A percentile compares a stretch with the other conserved stretches of the same genome.
Evolutionary conservation across 176 grass and related monocot genomes (phyloP).

Genomic region (Typha latifolia): DNA sequence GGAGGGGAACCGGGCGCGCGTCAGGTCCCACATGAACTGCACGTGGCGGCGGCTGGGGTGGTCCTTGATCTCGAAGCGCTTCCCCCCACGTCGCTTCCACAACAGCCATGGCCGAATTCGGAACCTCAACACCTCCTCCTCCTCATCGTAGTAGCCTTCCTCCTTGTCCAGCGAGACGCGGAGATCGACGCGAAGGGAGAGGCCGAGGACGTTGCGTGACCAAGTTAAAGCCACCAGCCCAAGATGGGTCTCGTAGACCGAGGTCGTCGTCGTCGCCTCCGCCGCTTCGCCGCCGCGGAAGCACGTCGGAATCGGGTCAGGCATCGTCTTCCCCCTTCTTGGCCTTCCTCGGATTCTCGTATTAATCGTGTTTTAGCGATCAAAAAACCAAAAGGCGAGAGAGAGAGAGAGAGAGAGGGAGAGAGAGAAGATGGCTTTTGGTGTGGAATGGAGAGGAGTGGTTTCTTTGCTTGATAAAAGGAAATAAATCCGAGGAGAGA

Average conservation of each 20-base stretch:
- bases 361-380: too few relatives aligned
- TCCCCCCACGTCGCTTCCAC: conserved; percentile 44
- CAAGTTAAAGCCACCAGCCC: conserved; percentile 60
- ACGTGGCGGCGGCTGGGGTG: conserved; percentile 28
- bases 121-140: conserved; percentile 42
- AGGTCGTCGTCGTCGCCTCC: conserved; percentile 39
- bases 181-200: conserved; percentile 55
- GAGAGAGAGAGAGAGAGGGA: too few relatives aligned
- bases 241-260: conserved; percentile 79
- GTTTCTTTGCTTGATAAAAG: too few relatives aligned
- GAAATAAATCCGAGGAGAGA: too few relatives aligned
- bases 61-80: conserved; percentile 31
- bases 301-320: background rate
- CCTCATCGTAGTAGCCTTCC: conserved; percentile 5
- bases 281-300: conserved; percentile 14
- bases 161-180: conserved; percentile 28
- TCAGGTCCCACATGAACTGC: conserved; percentile 59
- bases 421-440: too few relatives aligned
- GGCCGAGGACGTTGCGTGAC: conserved; percentile 54
- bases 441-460: too few relatives aligned
- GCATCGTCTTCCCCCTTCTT: background rate
- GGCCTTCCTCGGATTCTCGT: background rate
- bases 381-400: too few relatives aligned
- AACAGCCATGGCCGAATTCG: conserved; percentile 57
- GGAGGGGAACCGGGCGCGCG: conserved; percentile 32